Conservation (phyloP, 2,329 filamentous ascomycete species). For the Cladosporium sp. region DNA sequence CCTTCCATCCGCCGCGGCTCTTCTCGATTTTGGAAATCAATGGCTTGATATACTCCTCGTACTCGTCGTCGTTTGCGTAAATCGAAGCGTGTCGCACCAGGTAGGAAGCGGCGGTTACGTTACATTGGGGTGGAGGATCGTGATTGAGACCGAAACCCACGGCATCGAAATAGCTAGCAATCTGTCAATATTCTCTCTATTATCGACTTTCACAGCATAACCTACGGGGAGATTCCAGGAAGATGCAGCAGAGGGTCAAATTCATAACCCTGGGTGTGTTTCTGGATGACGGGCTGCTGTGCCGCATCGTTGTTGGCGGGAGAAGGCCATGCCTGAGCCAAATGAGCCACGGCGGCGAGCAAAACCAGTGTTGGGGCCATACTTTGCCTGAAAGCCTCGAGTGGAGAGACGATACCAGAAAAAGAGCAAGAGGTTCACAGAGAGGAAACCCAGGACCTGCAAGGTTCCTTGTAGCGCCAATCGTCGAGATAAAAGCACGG, state of each 20-base stretch:
- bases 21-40: slow-evolving; percentile 39
- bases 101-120: slow-evolving; percentile 49
- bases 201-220: no score
- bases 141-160: slow-evolving; percentile 26
- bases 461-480: no score
- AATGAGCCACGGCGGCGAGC: slow-evolving; percentile 4
- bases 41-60: slow-evolving; percentile 53
- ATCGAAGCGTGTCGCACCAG: slow-evolving; percentile 57
- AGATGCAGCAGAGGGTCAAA: slow-evolving; percentile 54
- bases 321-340: slow-evolving; percentile 5
- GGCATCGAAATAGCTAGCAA: slow-evolving; percentile 47
- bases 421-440: no score
- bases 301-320: background rate
- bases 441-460: no score
- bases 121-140: slow-evolving; percentile 47
- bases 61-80: slow-evolving; percentile 57
- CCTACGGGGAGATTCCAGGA: slow-evolving; percentile 47
- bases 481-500: no score
- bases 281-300: slow-evolving; percentile 10
- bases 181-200: background rate
- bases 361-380: background rate
- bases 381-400: background rate
- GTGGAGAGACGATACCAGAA: no score
- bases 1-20: slow-evolving; percentile 13
- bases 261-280: slow-evolving; percentile 19